phyloP scores from a whole-genome alignment of 202 grass and related monocot genomes.

The Saccharum hybrid region DNA sequence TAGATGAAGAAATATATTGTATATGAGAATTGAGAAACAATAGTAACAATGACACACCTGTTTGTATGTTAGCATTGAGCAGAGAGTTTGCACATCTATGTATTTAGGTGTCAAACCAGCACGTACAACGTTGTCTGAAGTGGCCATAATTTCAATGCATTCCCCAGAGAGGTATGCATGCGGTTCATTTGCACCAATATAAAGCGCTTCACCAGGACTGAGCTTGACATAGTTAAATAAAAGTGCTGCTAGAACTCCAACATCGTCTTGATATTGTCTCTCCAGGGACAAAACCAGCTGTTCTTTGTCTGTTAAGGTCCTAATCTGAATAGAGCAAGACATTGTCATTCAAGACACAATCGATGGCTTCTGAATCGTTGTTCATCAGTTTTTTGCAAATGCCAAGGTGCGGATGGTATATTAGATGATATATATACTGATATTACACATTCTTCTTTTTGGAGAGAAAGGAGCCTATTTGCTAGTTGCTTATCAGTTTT shows the following conservation, averaged over 20 bases:
- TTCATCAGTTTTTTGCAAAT: conserved; percentile 5
- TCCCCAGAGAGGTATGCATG: conserved; percentile 92
- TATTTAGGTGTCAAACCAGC: conserved; percentile 93
- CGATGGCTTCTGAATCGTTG: not conserved
- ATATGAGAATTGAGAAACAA: not conserved
- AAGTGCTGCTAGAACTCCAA: conserved; percentile 82
- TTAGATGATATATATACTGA: not conserved
- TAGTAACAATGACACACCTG: conserved; percentile 51
- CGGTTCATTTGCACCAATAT: conserved; percentile 83
- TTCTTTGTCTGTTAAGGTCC: conserved; percentile 75
- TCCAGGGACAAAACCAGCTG: conserved; percentile 66
- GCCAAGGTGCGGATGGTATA: not conserved
- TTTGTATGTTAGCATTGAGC: conserved; percentile 96
- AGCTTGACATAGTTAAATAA: conserved; percentile 96
- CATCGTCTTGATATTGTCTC: conserved; percentile 76
- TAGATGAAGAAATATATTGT: not conserved
- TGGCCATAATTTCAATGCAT: conserved; percentile 95
- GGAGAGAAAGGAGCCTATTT: not conserved
- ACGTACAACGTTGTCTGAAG: conserved; percentile 91
- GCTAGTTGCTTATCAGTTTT: conserved; percentile 4
- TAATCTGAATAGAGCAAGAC: conserved; percentile 52
- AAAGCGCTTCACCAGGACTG: conserved; percentile 85
- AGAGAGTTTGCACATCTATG: conserved; percentile 80
- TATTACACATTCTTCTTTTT: not conserved
- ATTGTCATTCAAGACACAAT: not conserved